A percentile compares a stretch with the other conserved stretches of the same genome.
phyloP scores from a whole-genome alignment of 768 basidiomycete genomes.

The Boletus edulis region DNA sequence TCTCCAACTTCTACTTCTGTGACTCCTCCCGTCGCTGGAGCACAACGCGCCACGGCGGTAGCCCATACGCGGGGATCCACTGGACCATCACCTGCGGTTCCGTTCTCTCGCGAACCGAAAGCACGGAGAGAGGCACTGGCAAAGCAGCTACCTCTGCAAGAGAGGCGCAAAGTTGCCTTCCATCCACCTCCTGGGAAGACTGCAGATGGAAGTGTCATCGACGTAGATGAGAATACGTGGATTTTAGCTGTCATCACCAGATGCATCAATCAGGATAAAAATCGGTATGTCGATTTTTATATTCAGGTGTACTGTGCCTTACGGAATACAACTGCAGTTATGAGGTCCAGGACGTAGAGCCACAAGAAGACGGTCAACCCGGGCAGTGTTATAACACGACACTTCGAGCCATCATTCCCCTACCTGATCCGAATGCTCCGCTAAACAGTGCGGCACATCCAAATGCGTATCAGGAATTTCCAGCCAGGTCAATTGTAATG shows the following conservation, averaged over 20 bases:
- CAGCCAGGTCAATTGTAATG: slow-evolving; percentile 71
- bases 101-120: slow-evolving; percentile 66
- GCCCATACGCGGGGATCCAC: slow-evolving; percentile 49
- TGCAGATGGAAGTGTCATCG: slow-evolving; percentile 47
- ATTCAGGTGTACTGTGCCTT: background rate
- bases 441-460: slow-evolving; percentile 61
- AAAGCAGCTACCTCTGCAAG: slow-evolving; percentile 65
- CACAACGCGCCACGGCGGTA: slow-evolving; percentile 13
- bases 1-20: slow-evolving; percentile 49
- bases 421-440: slow-evolving; percentile 69
- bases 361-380: slow-evolving; percentile 76
- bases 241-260: slow-evolving; percentile 75
- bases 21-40: slow-evolving; percentile 24
- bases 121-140: slow-evolving; percentile 59
- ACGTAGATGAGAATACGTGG: slow-evolving; percentile 56
- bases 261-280: slow-evolving; percentile 70
- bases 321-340: slow-evolving; percentile 45
- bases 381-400: slow-evolving; percentile 70
- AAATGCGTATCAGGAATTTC: slow-evolving; percentile 69
- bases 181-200: slow-evolving; percentile 63
- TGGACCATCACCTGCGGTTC: slow-evolving; percentile 47
- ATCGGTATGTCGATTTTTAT: slow-evolving; percentile 42
- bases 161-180: slow-evolving; percentile 79
- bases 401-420: slow-evolving; percentile 68
- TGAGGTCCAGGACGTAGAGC: slow-evolving; percentile 83